Percentiles rank a stretch among this genome's conserved stretches.
Evolutionary conservation across 2,329 filamentous ascomycete genomes (phyloP).

Genomic region (Meredithiella fracta): DNA sequence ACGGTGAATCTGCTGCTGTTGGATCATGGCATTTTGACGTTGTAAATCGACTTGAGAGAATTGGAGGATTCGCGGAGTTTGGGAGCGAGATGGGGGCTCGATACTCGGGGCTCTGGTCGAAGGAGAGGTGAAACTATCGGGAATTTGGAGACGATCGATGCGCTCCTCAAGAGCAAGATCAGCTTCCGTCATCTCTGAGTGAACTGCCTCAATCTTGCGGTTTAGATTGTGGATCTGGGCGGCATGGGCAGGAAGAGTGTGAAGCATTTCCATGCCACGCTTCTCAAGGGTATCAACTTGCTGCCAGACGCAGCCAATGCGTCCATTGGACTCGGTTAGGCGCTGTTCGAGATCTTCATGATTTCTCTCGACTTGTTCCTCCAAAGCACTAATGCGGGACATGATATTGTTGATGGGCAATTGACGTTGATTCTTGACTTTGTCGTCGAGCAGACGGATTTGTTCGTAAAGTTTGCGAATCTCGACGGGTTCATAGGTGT

Average conservation of each 20-base stretch:
- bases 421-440: constrained; percentile 24
- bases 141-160: constrained; percentile 29
- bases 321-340: constrained; percentile 37
- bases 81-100: background rate
- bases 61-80: background rate
- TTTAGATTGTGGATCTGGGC: constrained; percentile 10
- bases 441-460: constrained; percentile 28
- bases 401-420: constrained; percentile 26
- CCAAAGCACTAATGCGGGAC: constrained; percentile 32
- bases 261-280: constrained; percentile 15
- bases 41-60: background rate
- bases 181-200: constrained; percentile 31
- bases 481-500: constrained; percentile 30
- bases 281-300: constrained; percentile 31
- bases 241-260: constrained; percentile 8
- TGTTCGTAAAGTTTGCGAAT: constrained; percentile 32
- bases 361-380: constrained; percentile 37
- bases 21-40: background rate
- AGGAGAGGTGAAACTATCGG: constrained; percentile 8
- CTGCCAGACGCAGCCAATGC: constrained; percentile 38
- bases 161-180: constrained; percentile 38
- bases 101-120: background rate
- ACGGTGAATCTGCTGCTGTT: constrained; percentile 8
- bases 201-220: constrained; percentile 19
- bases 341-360: constrained; percentile 35